A percentile compares a stretch with the other conserved stretches of the same genome.
Conservation (phyloP, 805 yeast genomes). For the Nakazawaea ambrosiae region DNA sequence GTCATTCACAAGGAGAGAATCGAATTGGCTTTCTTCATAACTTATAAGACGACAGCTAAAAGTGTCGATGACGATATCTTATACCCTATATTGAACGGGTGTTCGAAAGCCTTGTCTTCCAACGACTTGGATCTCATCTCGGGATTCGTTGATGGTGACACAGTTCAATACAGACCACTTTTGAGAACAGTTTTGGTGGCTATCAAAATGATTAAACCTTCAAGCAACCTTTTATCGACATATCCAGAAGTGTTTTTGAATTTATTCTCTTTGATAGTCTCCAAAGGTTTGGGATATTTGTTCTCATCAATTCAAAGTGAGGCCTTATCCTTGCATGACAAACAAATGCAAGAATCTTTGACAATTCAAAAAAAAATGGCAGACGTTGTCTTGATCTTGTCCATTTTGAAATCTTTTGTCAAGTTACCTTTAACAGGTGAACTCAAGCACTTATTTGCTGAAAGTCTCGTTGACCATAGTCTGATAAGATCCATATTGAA, state of each 20-base stretch:
- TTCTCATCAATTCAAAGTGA: conserved; percentile 54
- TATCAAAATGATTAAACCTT: conserved; percentile 35
- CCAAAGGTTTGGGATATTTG: conserved; percentile 57
- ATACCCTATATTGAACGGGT: conserved; percentile 33
- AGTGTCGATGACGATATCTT: conserved; percentile 26
- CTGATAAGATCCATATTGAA: conserved; percentile 56
- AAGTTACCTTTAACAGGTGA: conserved; percentile 38
- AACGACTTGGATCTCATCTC: conserved; percentile 40
- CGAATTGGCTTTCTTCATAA: conserved; percentile 56
- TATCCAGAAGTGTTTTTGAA: conserved; percentile 45
- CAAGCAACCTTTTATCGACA: conserved; percentile 33
- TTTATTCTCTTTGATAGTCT: conserved; percentile 55
- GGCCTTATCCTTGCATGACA: conserved; percentile 33
- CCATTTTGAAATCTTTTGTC: conserved; percentile 55
- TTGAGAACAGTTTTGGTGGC: conserved; percentile 49
- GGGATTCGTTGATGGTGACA: conserved; percentile 30
- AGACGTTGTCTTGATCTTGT: conserved; percentile 56
- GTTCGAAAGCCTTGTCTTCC: conserved; percentile 40
- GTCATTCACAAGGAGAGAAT: conserved; percentile 54
- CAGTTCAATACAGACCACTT: conserved; percentile 49
- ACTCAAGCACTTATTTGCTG: conserved; percentile 43
- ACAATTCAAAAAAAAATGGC: conserved; percentile 47
- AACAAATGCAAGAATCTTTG: conserved; percentile 24
- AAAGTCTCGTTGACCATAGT: conserved; percentile 47
- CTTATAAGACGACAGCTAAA: conserved; percentile 30